phyloP scores from a whole-genome alignment of 352 stramenopile species.

The Globisporangium cylindrosporum region DNA sequence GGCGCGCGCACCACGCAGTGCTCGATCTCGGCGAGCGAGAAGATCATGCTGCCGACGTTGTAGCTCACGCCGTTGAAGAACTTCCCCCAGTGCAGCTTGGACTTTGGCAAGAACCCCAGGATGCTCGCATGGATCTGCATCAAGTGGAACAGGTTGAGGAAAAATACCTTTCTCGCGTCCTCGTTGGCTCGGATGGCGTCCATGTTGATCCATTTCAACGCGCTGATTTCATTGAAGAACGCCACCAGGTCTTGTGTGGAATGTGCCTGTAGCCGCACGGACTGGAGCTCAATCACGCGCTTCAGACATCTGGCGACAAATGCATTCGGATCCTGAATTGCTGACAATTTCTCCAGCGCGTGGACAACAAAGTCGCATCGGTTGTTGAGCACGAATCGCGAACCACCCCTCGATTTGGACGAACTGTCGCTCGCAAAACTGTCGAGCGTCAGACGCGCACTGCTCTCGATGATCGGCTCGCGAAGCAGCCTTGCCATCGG shows the following conservation, averaged over 20 bases:
- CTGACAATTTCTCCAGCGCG: background rate
- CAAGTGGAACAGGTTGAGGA: constrained; percentile 63
- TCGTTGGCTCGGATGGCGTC: constrained; percentile 18
- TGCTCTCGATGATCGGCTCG: constrained; percentile 22
- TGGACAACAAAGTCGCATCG: constrained; percentile 29
- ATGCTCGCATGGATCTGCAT: constrained; percentile 44
- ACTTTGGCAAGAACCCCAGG: constrained; percentile 40
- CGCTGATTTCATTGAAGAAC: constrained; percentile 34
- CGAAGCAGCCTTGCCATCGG: constrained; percentile 10
- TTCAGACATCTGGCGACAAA: constrained; percentile 18
- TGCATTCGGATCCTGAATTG: constrained; percentile 16
- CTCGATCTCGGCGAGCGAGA: constrained; percentile 59
- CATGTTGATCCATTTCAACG: constrained; percentile 33
- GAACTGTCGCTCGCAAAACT: constrained; percentile 20
- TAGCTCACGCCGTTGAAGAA: constrained; percentile 66
- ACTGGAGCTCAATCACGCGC: constrained; percentile 23
- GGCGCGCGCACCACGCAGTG: constrained; percentile 46
- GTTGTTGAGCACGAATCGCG: constrained; percentile 47
- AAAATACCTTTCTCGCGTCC: constrained; percentile 34
- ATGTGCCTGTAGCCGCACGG: constrained; percentile 12
- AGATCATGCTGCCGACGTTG: constrained; percentile 36
- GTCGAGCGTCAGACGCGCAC: constrained; percentile 20
- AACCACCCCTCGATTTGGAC: constrained; percentile 18
- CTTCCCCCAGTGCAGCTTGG: constrained; percentile 45
- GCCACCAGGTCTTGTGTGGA: constrained; percentile 33